These are phyloP conservation scores for Mytilinidion resinicola DNA, from an alignment of 495 filamentous ascomycete genomes.

Conservation along the genomic window DNA sequence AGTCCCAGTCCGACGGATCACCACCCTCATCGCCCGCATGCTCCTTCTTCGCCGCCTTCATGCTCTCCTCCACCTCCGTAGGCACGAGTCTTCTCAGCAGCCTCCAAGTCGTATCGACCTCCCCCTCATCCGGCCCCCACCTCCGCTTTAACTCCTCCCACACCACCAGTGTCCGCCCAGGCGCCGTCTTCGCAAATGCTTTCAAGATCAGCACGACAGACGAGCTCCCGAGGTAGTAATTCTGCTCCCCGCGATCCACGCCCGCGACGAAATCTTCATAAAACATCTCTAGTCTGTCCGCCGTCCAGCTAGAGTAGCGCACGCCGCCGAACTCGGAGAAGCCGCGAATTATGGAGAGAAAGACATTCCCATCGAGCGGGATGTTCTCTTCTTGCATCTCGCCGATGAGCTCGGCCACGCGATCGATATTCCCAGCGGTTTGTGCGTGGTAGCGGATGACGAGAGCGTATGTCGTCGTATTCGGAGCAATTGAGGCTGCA, in stretches of 20 bases:
- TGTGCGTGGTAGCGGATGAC: conserved; percentile 49
- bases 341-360: conserved; percentile 63
- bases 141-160: conserved; percentile 27
- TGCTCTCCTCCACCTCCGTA: neutral
- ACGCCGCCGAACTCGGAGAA: conserved; percentile 66
- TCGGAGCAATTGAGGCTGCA: conserved; percentile 51
- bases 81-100: conserved; percentile 15
- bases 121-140: conserved; percentile 23
- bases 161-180: conserved; percentile 20
- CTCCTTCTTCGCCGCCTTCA: too few species aligned
- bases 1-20: too few species aligned
- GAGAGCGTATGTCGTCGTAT: conserved; percentile 59
- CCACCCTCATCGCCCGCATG: too few species aligned
- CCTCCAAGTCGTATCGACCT: conserved; percentile 14
- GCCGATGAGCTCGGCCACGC: conserved; percentile 50
- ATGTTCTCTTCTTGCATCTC: conserved; percentile 59
- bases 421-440: conserved; percentile 51
- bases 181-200: conserved; percentile 24
- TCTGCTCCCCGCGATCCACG: conserved; percentile 5
- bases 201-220: conserved; percentile 17
- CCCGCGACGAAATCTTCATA: conserved; percentile 33
- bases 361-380: conserved; percentile 55
- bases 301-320: conserved; percentile 57
- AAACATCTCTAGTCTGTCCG: conserved; percentile 45
- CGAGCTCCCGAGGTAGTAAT: conserved; percentile 10